These are phyloP conservation scores for Exophiala oligosperma DNA, from an alignment of 2,329 filamentous ascomycete species.

Conservation along the genomic window DNA sequence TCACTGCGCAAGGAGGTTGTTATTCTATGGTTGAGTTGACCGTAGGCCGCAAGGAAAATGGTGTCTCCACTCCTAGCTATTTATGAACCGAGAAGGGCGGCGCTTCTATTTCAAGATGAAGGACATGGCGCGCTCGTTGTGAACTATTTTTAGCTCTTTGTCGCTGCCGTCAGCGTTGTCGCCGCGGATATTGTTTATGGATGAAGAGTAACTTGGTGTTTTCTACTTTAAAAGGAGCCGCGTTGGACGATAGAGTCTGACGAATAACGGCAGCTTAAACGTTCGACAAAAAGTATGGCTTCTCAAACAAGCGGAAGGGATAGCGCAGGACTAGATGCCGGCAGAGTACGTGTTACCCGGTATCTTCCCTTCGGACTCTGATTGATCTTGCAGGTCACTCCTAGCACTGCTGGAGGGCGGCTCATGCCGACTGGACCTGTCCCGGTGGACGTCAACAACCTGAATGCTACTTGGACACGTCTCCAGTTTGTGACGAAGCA, in stretches of 20 bases:
- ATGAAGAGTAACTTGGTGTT: not conserved
- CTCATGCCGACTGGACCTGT: not conserved
- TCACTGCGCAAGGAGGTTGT: not conserved
- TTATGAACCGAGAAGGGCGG: not conserved
- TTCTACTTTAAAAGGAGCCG: conserved; percentile 4
- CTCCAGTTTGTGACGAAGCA: not conserved
- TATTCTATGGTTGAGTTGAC: not conserved
- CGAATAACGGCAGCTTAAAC: conserved; percentile 2
- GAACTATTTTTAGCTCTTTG: conserved; percentile 1
- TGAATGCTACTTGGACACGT: not conserved
- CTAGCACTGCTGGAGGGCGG: not conserved
- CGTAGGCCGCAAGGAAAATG: not conserved
- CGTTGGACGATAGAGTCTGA: not conserved
- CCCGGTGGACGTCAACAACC: not conserved
- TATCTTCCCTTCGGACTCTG: not conserved
- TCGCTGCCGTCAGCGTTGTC: not conserved
- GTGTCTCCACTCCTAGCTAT: not conserved
- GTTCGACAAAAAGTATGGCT: conserved; percentile 1
- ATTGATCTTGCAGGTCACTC: not conserved
- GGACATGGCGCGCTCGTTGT: conserved; percentile 1
- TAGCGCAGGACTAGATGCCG: not conserved
- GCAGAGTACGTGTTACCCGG: not conserved
- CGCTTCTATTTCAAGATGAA: conserved; percentile 1
- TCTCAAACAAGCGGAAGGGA: conserved; percentile 1
- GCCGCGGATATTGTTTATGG: no score